Conservation (phyloP, 2,329 filamentous ascomycete genomes). For the Kalaharituber pfeilii region DNA sequence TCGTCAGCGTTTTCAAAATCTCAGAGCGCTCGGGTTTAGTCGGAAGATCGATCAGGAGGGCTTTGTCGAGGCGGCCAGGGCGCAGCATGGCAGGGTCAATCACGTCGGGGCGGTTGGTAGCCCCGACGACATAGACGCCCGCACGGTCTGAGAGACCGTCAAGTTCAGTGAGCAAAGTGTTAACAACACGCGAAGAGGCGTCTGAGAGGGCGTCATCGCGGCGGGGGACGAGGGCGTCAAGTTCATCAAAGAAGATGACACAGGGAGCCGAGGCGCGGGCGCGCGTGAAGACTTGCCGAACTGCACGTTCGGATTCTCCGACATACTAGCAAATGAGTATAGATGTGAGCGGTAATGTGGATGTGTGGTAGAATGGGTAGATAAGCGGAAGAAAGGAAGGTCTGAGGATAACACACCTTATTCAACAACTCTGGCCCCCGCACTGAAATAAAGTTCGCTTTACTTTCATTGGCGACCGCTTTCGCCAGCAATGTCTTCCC, state of each 20-base stretch:
- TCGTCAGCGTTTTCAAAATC: slow-evolving; percentile 53
- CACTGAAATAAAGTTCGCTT: slow-evolving; percentile 95
- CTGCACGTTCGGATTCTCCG: slow-evolving; percentile 82
- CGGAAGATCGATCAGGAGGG: slow-evolving; percentile 79
- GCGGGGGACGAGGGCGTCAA: slow-evolving; percentile 78
- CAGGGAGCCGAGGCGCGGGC: slow-evolving; percentile 76
- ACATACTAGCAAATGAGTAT: slow-evolving; percentile 44
- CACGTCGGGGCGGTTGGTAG: slow-evolving; percentile 88
- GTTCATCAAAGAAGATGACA: slow-evolving; percentile 94
- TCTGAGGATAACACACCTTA: slow-evolving; percentile 41
- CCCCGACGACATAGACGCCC: slow-evolving; percentile 86
- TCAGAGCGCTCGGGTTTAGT: slow-evolving; percentile 62
- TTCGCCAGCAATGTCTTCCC: slow-evolving; percentile 94
- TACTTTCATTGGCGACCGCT: slow-evolving; percentile 84
- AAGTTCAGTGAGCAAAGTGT: slow-evolving; percentile 83
- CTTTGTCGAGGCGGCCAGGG: slow-evolving; percentile 70
- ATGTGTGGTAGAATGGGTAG: too few species aligned
- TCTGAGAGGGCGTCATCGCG: slow-evolving; percentile 65
- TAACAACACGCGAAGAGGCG: slow-evolving; percentile 75
- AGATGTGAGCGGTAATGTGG: too few species aligned
- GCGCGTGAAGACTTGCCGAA: slow-evolving; percentile 78
- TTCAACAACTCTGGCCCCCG: slow-evolving; percentile 93
- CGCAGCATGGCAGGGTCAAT: slow-evolving; percentile 92
- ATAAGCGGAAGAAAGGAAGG: not conserved
- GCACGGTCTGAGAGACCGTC: slow-evolving; percentile 65